Base-by-base conservation (phyloP, 169 alveolate genomes). In the Plasmodium vivax region DNA sequence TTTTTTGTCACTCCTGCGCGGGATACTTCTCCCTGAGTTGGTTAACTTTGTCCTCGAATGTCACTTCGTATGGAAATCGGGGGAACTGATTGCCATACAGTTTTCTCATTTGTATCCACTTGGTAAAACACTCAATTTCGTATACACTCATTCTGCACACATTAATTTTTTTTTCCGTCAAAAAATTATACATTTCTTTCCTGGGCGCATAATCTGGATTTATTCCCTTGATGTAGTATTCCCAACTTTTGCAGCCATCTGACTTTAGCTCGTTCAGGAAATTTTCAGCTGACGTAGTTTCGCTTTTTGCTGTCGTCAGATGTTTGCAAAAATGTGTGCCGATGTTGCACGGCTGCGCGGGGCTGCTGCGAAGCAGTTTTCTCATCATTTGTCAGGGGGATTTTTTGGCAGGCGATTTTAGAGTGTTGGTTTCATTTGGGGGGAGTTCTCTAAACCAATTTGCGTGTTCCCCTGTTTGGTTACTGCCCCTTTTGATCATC, bases 121-220 rank as follows among this genome's bases (percentile, higher is more conserved):
- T 91, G 36, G 98, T 97, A 72, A 96, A 93, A 45, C 96, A 97
- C 79, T 97, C 98, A 38, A 97, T 82, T 71, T 97, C 98, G 56
- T 87, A 95, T 0, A 96, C 96, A 87, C 95, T 97, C 98, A 97
- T 96, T 58, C 92, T 93, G 83, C 87, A 93, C 16, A 97, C 98
- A 73, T 96, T 96, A 36, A 97, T 72, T 51, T 98, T 98, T 92
- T 95, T 81, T 0, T 94, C 81, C 32, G 96, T 95, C 43, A 97
- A 84, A 58, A 71, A 74, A 10, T 95, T 73, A 71, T 90, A 97
- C 98, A 97, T 97, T 72, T 95, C 96, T 84, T 93, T 93, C 43
- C 98, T 79, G 34, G 98, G 98, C 38, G 92, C 97, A 74, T 96
- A 97, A 56, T 97, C 97, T 27, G 98, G 98, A 19, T 95, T 96